Evolutionary conservation across 2,329 filamentous ascomycete genomes (phyloP).

Genomic region (Claviceps arundinis): DNA sequence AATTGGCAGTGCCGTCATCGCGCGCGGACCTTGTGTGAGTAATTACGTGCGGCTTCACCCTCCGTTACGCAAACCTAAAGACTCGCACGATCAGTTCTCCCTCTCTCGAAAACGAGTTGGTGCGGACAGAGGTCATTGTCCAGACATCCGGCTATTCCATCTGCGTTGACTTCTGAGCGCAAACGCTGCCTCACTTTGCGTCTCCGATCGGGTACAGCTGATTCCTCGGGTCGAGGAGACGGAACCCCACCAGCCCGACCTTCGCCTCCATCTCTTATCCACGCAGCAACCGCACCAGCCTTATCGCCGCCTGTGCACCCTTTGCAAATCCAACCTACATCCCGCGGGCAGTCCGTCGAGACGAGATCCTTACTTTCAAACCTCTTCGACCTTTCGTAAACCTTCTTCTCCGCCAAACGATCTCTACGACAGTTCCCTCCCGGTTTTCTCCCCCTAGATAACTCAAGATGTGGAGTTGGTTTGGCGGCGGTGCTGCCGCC

Average conservation of each 20-base stretch:
- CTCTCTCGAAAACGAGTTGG: not conserved
- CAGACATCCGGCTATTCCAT: not conserved
- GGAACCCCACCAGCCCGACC: constrained; percentile 2
- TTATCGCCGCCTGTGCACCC: not conserved
- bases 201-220: not conserved
- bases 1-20: constrained; percentile 21
- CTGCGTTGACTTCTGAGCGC: not conserved
- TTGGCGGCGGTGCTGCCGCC: constrained; percentile 66
- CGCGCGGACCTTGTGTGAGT: not conserved
- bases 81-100: not conserved
- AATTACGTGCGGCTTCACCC: not conserved
- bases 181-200: constrained; percentile 1
- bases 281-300: not conserved
- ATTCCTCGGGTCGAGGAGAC: not conserved
- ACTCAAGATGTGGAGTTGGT: constrained; percentile 67
- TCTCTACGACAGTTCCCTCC: not conserved
- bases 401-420: not conserved
- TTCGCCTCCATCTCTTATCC: not conserved
- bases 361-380: not conserved
- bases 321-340: not conserved
- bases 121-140: not conserved
- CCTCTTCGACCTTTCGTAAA: not conserved
- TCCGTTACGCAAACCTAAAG: not conserved
- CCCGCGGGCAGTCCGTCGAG: not conserved
- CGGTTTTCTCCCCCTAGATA: not conserved